Percentiles rank a stretch among this genome's conserved stretches.
phyloP scores from a whole-genome alignment of 169 alveolate genomes.

The Plasmodium gonderi region DNA sequence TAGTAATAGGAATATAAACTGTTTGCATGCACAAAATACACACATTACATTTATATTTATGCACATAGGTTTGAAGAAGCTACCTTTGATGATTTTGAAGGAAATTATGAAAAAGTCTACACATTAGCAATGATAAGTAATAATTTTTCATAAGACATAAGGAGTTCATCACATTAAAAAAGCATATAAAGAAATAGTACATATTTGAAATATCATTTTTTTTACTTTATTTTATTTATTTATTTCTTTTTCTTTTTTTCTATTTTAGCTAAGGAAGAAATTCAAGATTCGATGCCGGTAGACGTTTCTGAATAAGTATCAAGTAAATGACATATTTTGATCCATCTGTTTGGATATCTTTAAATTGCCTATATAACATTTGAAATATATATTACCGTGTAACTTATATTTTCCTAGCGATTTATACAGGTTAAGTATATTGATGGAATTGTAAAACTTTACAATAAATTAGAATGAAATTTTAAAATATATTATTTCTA shows the following conservation, averaged over 20 bases:
- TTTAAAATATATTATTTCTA: not conserved
- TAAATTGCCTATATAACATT: not conserved
- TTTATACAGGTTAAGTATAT: not conserved
- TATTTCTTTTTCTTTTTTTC: not conserved
- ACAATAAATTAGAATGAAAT: not conserved
- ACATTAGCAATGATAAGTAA: conserved; percentile 72
- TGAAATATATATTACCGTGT: conserved; percentile 6
- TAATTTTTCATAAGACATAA: conserved; percentile 3
- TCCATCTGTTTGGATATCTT: not conserved
- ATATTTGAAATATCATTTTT: not conserved
- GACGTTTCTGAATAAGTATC: conserved; percentile 14
- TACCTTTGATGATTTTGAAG: conserved; percentile 49
- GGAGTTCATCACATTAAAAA: not conserved
- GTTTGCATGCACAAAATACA: not conserved
- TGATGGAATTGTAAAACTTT: not conserved
- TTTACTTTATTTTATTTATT: not conserved
- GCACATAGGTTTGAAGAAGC: conserved; percentile 51
- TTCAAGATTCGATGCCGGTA: not conserved
- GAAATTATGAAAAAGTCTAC: conserved; percentile 49
- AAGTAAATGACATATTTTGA: conserved; percentile 1
- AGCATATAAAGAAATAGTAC: not conserved
- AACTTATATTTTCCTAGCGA: not conserved
- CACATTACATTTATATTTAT: not conserved
- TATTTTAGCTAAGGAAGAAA: conserved; percentile 40
- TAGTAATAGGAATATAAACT: not conserved